Percentiles rank a stretch among this genome's conserved stretches.
Evolutionary conservation across 768 basidiomycete species (phyloP).

Genomic region (Psilocybe subaeruginosa): DNA sequence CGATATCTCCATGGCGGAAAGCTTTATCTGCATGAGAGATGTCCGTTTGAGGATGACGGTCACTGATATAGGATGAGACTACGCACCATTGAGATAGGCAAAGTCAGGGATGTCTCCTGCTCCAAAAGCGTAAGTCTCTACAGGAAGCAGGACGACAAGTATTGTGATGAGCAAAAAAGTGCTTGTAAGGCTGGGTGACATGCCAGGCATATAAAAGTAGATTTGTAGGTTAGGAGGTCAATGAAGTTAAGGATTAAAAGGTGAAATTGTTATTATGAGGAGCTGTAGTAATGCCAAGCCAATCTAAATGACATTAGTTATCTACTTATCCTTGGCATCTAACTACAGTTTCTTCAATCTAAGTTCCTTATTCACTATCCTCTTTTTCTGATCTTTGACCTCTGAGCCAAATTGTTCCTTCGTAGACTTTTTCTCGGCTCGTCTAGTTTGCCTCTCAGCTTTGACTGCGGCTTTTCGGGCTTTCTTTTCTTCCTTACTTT

Average conservation of each 20-base stretch:
- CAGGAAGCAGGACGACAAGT: slow-evolving; percentile 44
- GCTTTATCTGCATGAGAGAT: slow-evolving; percentile 54
- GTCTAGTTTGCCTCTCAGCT: slow-evolving; percentile 62
- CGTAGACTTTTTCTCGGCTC: slow-evolving; percentile 67
- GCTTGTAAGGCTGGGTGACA: slow-evolving; percentile 32
- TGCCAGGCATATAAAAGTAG: slow-evolving; percentile 12
- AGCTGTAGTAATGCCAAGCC: slow-evolving; percentile 13
- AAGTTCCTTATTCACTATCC: slow-evolving; percentile 46
- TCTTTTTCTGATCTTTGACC: slow-evolving; percentile 60
- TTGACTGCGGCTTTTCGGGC: slow-evolving; percentile 73
- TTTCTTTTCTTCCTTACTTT: slow-evolving; percentile 76
- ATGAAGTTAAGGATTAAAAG: slow-evolving; percentile 6
- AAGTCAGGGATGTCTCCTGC: slow-evolving; percentile 77
- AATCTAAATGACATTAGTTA: slow-evolving; percentile 17
- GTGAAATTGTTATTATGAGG: not conserved
- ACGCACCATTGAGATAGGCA: slow-evolving; percentile 62
- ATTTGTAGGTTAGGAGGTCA: not conserved
- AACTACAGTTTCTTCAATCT: slow-evolving; percentile 47
- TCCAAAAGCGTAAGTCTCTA: slow-evolving; percentile 53
- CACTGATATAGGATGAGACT: not conserved
- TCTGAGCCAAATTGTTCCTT: slow-evolving; percentile 69
- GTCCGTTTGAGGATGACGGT: slow-evolving; percentile 4
- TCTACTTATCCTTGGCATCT: slow-evolving; percentile 13
- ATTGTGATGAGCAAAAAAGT: slow-evolving; percentile 39
- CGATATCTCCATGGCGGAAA: slow-evolving; percentile 78